A percentile compares a stretch with the other conserved stretches of the same genome.
These are phyloP conservation scores for Penicillium soppii DNA, from an alignment of 495 filamentous ascomycete genomes.

Conservation along the genomic window DNA sequence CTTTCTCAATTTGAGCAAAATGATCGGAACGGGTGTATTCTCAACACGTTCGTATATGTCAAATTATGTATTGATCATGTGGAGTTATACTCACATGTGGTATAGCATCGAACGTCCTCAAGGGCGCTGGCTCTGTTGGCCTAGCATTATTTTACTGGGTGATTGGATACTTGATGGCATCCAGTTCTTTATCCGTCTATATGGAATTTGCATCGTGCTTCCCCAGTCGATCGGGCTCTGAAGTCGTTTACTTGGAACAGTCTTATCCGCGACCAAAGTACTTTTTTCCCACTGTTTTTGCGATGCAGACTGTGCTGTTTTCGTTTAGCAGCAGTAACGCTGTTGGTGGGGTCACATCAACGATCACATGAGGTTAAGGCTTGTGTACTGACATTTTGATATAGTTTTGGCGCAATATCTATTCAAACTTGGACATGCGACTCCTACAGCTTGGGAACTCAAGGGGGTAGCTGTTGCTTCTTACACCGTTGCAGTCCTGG, in stretches of 20 bases:
- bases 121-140: slow-evolving; percentile 57
- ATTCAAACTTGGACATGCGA: slow-evolving; percentile 46
- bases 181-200: slow-evolving; percentile 52
- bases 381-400: background rate
- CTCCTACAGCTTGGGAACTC: slow-evolving; percentile 54
- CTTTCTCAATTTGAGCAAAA: slow-evolving; percentile 62
- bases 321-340: slow-evolving; percentile 65
- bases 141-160: slow-evolving; percentile 61
- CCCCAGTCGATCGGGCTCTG: slow-evolving; percentile 62
- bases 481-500: slow-evolving; percentile 54
- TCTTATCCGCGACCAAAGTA: slow-evolving; percentile 61
- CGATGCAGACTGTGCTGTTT: slow-evolving; percentile 56
- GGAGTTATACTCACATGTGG: background rate
- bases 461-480: slow-evolving; percentile 63
- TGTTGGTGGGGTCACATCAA: slow-evolving; percentile 25
- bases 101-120: slow-evolving; percentile 43
- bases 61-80: too few relatives aligned
- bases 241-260: slow-evolving; percentile 68
- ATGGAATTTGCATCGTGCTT: slow-evolving; percentile 62
- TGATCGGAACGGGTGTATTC: slow-evolving; percentile 67
- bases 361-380: background rate
- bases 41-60: slow-evolving; percentile 52
- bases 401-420: slow-evolving; percentile 56
- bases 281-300: slow-evolving; percentile 61
- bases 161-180: slow-evolving; percentile 54